These are phyloP conservation scores for Coffea eugenioides DNA, from an alignment of 257 asterid genomes.

Conservation along the genomic window DNA sequence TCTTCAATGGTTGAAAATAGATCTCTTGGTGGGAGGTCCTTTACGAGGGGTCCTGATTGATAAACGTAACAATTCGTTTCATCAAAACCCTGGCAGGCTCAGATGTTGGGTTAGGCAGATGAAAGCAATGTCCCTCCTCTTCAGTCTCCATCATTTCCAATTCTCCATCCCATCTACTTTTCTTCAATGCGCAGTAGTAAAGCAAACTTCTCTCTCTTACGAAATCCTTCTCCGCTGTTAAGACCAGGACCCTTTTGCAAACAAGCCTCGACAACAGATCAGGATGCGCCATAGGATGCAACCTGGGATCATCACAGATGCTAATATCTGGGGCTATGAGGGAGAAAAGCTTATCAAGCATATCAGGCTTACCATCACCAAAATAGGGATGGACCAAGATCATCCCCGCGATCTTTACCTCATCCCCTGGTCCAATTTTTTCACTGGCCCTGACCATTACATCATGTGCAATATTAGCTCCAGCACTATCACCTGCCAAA, in stretches of 20 bases:
- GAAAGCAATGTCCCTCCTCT: conserved; percentile 46
- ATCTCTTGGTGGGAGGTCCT: neutral
- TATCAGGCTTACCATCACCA: conserved; percentile 28
- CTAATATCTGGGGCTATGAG: conserved; percentile 30
- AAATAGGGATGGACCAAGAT: conserved; percentile 59
- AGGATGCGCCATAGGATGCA: conserved; percentile 45
- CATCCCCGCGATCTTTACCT: conserved; percentile 30
- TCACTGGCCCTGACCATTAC: neutral
- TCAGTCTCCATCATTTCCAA: conserved; percentile 37
- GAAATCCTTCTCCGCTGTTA: conserved; percentile 43
- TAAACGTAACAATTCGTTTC: conserved; percentile 27
- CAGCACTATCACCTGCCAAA: conserved; percentile 78
- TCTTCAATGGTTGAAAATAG: too few species aligned
- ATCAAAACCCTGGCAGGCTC: conserved; percentile 28
- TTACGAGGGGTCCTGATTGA: neutral
- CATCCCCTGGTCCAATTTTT: neutral
- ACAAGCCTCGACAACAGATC: conserved; percentile 28
- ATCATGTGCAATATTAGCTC: conserved; percentile 47
- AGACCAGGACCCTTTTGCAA: conserved; percentile 41
- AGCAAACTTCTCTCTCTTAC: conserved; percentile 36
- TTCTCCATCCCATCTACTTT: conserved; percentile 43
- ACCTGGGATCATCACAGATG: conserved; percentile 32
- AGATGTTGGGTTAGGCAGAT: conserved; percentile 20
- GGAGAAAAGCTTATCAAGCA: neutral
- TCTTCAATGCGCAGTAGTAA: conserved; percentile 33